Evolutionary conservation across 768 basidiomycete genomes (phyloP).

Genomic region (Sutorius australiensis): DNA sequence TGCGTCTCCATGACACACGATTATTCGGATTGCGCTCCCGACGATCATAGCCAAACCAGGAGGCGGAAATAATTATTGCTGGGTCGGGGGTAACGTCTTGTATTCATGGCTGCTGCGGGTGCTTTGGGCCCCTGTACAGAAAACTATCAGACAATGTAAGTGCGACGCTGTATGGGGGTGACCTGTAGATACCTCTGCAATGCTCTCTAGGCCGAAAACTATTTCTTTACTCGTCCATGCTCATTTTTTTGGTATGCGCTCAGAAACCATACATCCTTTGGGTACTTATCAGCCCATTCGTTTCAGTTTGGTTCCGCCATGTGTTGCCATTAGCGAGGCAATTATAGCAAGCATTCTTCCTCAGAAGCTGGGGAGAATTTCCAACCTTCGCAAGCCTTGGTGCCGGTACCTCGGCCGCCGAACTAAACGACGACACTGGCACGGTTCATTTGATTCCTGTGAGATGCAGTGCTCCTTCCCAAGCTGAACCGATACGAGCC

Average conservation of each 20-base stretch:
- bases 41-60: slow-evolving; percentile 64
- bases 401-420: slow-evolving; percentile 38
- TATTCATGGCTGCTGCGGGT: slow-evolving; percentile 20
- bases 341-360: slow-evolving; percentile 57
- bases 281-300: background rate
- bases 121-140: slow-evolving; percentile 68
- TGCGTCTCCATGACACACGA: slow-evolving; percentile 38
- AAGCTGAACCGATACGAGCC: background rate
- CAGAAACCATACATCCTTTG: background rate
- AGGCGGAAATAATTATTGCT: slow-evolving; percentile 61
- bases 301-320: slow-evolving; percentile 69
- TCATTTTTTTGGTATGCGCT: slow-evolving; percentile 58
- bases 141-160: slow-evolving; percentile 61
- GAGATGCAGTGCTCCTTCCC: background rate
- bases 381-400: slow-evolving; percentile 26
- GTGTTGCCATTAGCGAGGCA: slow-evolving; percentile 71
- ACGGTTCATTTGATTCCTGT: slow-evolving; percentile 35
- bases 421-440: slow-evolving; percentile 45
- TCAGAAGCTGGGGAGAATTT: slow-evolving; percentile 32
- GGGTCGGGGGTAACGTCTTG: slow-evolving; percentile 56
- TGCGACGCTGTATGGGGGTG: too few species aligned
- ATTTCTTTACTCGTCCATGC: slow-evolving; percentile 61
- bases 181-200: too few species aligned
- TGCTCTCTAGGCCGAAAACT: slow-evolving; percentile 55
- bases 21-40: slow-evolving; percentile 69